A percentile compares a stretch with the other conserved stretches of the same genome.
Evolutionary conservation across 164 flowering plant species (phyloP).

Genomic region (Vitis rupestris): DNA sequence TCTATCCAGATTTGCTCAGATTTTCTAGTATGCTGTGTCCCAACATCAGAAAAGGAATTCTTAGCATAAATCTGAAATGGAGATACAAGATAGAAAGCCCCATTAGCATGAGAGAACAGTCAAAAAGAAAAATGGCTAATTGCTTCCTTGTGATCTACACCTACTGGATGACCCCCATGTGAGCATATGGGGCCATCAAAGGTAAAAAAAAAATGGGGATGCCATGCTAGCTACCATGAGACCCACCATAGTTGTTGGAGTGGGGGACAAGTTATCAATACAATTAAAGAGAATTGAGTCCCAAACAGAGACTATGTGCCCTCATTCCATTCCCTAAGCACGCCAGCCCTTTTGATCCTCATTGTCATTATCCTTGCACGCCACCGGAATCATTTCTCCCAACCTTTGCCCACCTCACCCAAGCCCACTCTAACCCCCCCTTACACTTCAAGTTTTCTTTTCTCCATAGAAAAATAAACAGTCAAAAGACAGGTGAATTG

Average conservation of each 20-base stretch:
- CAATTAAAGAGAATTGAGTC: constrained; percentile 10
- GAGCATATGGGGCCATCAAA: neutral
- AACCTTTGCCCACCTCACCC: constrained; percentile 8
- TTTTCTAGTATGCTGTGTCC: too few species aligned
- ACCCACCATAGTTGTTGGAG: constrained; percentile 24
- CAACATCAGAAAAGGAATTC: too few species aligned
- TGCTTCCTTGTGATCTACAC: neutral
- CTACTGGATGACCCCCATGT: neutral
- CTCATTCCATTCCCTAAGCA: constrained; percentile 19
- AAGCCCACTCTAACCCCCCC: neutral
- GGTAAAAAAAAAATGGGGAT: neutral
- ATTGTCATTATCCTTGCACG: constrained; percentile 23
- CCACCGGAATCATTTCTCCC: constrained; percentile 24
- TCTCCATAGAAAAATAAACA: neutral
- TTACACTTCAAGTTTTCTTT: neutral
- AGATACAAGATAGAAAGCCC: neutral
- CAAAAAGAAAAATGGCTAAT: neutral
- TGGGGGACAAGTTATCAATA: constrained; percentile 28
- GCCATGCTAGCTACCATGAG: constrained; percentile 14
- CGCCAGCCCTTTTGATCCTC: constrained; percentile 19
- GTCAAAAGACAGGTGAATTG: neutral
- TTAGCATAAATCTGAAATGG: too few species aligned
- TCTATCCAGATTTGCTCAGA: too few species aligned
- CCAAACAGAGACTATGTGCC: neutral
- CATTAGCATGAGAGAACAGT: neutral